These are phyloP conservation scores for Penicillium sp. DNA, from an alignment of 2,329 filamentous ascomycete genomes.

Conservation along the genomic window DNA sequence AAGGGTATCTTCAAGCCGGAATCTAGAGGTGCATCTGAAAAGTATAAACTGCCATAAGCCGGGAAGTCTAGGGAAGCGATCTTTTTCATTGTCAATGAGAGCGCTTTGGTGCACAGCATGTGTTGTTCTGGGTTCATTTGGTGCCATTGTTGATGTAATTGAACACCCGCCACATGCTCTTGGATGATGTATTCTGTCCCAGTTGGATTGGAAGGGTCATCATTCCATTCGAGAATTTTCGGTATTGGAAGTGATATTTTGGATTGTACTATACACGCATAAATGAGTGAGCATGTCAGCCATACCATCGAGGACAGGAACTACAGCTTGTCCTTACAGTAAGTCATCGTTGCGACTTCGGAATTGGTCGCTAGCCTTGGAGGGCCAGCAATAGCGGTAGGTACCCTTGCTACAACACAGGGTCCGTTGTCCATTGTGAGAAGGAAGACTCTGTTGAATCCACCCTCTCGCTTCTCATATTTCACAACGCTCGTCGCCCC, in stretches of 20 bases:
- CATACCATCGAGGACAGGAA: neutral
- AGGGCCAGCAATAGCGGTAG: constrained; percentile 43
- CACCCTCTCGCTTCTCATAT: constrained; percentile 49
- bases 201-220: constrained; percentile 32
- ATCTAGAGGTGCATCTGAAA: constrained; percentile 29
- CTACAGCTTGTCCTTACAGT: constrained; percentile 33
- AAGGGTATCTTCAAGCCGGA: constrained; percentile 24
- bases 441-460: constrained; percentile 50
- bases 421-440: constrained; percentile 43
- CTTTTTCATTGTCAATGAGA: constrained; percentile 32
- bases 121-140: constrained; percentile 36
- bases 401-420: constrained; percentile 45
- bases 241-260: constrained; percentile 29
- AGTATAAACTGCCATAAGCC: constrained; percentile 43
- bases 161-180: constrained; percentile 37
- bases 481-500: constrained; percentile 36
- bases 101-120: constrained; percentile 35
- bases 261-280: constrained; percentile 18
- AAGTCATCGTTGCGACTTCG: constrained; percentile 52
- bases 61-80: constrained; percentile 38
- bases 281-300: constrained; percentile 3
- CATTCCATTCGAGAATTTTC: constrained; percentile 27
- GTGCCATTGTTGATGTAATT: constrained; percentile 36
- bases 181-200: constrained; percentile 45
- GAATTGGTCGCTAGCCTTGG: constrained; percentile 43